A percentile compares a stretch with the other conserved stretches of the same genome.
These are phyloP conservation scores for Metarhizium guizhouense DNA, from an alignment of 2,329 filamentous ascomycete species.

Conservation along the genomic window DNA sequence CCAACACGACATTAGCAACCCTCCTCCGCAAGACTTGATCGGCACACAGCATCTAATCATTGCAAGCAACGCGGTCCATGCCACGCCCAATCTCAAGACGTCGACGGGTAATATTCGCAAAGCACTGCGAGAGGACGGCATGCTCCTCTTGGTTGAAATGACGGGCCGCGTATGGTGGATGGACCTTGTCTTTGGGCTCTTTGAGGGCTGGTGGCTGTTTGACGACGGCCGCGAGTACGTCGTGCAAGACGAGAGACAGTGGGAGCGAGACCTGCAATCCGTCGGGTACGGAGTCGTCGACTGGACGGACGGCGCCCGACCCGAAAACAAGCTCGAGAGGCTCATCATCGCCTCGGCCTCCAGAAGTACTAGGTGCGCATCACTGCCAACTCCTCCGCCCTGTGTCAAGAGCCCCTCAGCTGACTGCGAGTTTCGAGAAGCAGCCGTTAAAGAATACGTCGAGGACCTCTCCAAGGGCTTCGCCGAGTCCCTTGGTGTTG, in stretches of 20 bases:
- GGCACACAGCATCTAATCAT: constrained; percentile 22
- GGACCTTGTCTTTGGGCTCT: constrained; percentile 22
- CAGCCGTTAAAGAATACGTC: not conserved
- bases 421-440: not conserved
- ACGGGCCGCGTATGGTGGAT: constrained; percentile 14
- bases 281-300: constrained; percentile 12
- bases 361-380: not conserved
- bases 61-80: constrained; percentile 26
- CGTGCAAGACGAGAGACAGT: constrained; percentile 4
- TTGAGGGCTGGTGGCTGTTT: constrained; percentile 28
- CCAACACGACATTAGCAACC: constrained; percentile 10
- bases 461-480: not conserved
- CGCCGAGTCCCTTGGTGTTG: not conserved
- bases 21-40: constrained; percentile 7
- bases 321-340: constrained; percentile 7
- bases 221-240: constrained; percentile 10
- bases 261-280: constrained; percentile 7
- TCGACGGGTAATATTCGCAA: not conserved
- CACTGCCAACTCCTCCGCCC: not conserved
- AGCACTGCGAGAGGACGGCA: not conserved
- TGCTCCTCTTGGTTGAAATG: constrained; percentile 10
- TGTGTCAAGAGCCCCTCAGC: not conserved
- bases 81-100: constrained; percentile 12
- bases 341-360: constrained; percentile 5
- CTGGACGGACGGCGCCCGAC: constrained; percentile 11